Percentiles rank a stretch among this genome's conserved stretches.
Conservation (phyloP, 495 filamentous ascomycete species). For the Aspergillus mulundensis region DNA sequence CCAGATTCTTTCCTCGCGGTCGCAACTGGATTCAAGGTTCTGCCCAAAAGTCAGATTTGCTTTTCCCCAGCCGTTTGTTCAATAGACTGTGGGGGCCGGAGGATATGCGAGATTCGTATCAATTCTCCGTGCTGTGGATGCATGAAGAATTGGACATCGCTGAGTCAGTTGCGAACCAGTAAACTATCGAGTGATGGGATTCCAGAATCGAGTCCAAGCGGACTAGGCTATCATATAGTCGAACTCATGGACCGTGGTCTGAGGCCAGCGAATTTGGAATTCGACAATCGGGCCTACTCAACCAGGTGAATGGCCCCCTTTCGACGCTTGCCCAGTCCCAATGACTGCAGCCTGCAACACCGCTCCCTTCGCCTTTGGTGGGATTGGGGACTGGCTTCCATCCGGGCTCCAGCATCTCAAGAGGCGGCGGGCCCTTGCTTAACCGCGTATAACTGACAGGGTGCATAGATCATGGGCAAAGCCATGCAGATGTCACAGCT, state of each 20-base stretch:
- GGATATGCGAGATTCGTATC: not conserved
- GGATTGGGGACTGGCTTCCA: not conserved
- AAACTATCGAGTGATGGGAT: not conserved
- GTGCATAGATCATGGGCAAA: not conserved
- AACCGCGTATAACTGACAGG: not conserved
- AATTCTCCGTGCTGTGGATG: conserved; percentile 1
- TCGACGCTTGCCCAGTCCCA: not conserved
- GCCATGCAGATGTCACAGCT: not conserved
- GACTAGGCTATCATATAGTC: not conserved
- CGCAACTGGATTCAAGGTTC: not conserved
- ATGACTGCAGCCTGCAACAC: not conserved
- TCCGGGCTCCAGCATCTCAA: not conserved
- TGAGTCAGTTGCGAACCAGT: not conserved
- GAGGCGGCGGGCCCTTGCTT: not conserved
- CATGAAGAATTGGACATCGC: not conserved
- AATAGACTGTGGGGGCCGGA: conserved; percentile 6
- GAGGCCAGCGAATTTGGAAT: not conserved
- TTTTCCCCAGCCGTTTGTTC: not conserved
- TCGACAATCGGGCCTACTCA: not conserved
- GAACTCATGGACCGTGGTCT: not conserved
- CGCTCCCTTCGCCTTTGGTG: not conserved
- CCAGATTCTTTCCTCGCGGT: not conserved
- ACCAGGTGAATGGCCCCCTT: not conserved
- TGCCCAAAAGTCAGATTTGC: not conserved
- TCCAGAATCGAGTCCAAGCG: not conserved